phyloP scores from a whole-genome alignment of 257 asterid species.

The Sherardia arvensis region DNA sequence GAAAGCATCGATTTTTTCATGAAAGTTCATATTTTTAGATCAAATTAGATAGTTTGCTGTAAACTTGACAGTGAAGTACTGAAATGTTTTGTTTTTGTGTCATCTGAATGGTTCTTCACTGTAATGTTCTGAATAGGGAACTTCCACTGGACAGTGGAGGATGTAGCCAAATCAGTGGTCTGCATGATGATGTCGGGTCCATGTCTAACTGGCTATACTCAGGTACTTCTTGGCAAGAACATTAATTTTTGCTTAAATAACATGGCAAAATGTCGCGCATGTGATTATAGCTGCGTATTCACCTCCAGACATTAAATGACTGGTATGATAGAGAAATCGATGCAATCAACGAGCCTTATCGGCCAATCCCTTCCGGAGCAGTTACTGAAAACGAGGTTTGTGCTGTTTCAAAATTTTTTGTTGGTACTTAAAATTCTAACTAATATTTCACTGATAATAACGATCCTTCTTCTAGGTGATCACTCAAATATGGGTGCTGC shows the following conservation, averaged over 20 bases:
- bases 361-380: slow-evolving; percentile 94
- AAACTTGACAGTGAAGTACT: background rate
- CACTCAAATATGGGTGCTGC: slow-evolving; percentile 95
- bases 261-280: slow-evolving; percentile 14
- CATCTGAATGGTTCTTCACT: background rate
- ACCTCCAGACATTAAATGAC: slow-evolving; percentile 72
- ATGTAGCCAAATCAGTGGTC: slow-evolving; percentile 74
- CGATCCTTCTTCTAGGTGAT: slow-evolving; percentile 50
- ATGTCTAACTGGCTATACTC: slow-evolving; percentile 89
- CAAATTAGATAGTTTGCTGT: background rate
- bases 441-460: slow-evolving; percentile 11
- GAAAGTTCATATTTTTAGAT: background rate
- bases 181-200: slow-evolving; percentile 98
- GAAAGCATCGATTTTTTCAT: background rate
- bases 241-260: slow-evolving; percentile 4
- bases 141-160: slow-evolving; percentile 82
- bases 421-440: slow-evolving; percentile 6
- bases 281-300: slow-evolving; percentile 8
- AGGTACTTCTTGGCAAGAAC: slow-evolving; percentile 38
- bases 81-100: background rate
- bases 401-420: slow-evolving; percentile 13
- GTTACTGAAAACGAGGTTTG: slow-evolving; percentile 70
- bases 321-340: slow-evolving; percentile 97
- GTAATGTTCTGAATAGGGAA: slow-evolving; percentile 42
- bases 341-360: slow-evolving; percentile 94